These are phyloP conservation scores for Salvia rosmarinus DNA, from an alignment of 257 asterid species.

Conservation along the genomic window DNA sequence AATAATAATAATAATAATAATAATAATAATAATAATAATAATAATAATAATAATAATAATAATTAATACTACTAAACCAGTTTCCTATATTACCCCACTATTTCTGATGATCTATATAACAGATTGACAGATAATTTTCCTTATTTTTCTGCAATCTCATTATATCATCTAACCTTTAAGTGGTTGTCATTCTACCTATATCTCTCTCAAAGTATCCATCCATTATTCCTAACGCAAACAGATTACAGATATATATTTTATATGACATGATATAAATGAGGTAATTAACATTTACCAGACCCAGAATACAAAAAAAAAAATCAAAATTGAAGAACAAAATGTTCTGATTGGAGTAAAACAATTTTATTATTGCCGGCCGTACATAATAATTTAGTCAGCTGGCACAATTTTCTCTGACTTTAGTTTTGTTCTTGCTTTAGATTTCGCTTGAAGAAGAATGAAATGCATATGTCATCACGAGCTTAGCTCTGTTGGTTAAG, in stretches of 20 bases:
- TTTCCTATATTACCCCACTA: neutral
- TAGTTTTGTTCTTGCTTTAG: neutral
- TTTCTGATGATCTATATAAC: neutral
- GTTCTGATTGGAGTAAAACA: neutral
- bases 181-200: neutral
- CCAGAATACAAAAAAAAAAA: neutral
- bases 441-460: neutral
- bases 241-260: neutral
- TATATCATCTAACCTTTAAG: neutral
- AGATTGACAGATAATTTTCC: neutral
- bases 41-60: too few relatives aligned
- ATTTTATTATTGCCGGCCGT: slow-evolving; percentile 25
- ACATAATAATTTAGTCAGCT: neutral
- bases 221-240: neutral
- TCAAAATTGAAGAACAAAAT: neutral
- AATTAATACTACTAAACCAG: too few relatives aligned
- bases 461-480: too few relatives aligned
- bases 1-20: neutral
- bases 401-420: neutral
- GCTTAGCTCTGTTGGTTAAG: too few relatives aligned
- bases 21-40: too few relatives aligned
- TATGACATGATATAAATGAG: too few relatives aligned
- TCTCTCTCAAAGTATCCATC: slow-evolving; percentile 11
- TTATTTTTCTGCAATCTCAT: neutral
- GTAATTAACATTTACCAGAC: too few relatives aligned